Base-by-base conservation (phyloP, 129 eudicot genomes). In the Flaveria linearis region DNA sequence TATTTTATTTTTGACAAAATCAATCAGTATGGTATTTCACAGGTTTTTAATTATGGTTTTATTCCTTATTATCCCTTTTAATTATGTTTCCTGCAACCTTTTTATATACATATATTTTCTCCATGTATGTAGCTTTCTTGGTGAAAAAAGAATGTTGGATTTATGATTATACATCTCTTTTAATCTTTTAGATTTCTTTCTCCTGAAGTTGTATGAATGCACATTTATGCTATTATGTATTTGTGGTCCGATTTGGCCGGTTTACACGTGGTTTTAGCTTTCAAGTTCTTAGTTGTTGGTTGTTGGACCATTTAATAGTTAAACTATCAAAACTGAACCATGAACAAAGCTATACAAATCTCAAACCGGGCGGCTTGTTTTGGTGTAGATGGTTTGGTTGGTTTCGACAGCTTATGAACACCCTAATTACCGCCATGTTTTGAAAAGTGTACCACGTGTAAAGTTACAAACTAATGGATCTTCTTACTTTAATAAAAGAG, bases 11-110 rank as follows among this genome's bases (percentile, higher is more conserved):
- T 78, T 73, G 73, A 73, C 46, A 73, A 51, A 72, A 76, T 74
- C 51, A 16, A 53, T 42, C 63, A 55, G 70, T 81, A 76, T 76
- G 78, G 66, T 78, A 69, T 80, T 75, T 75, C 85, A 77, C 85
- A 78, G 81, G 83, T 86, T 80, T 73, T 73, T 56, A 33, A 73
- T 78, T 62, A 78, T 81, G 84, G 30, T 81, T 78, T 71, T 72
- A 72, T 67, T 74, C 57, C 55, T 69, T 43, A 75, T 13, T 65
- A 41, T 80, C 77, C 60, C 53, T 42, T 39, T 36, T 63, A 39
- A 33, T 3, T 75, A 50, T 80, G 66, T 60, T 58, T 55, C 80
- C 36, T 42, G 18, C 33, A 70, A 56, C 18, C 50, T 52, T 72
- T 49, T 47, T 49, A 52, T 71, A 36, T 49, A 68, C 66, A 80